Base-by-base conservation (phyloP, 192 early-diverging fungal species). In the Backusella psychrophila region DNA sequence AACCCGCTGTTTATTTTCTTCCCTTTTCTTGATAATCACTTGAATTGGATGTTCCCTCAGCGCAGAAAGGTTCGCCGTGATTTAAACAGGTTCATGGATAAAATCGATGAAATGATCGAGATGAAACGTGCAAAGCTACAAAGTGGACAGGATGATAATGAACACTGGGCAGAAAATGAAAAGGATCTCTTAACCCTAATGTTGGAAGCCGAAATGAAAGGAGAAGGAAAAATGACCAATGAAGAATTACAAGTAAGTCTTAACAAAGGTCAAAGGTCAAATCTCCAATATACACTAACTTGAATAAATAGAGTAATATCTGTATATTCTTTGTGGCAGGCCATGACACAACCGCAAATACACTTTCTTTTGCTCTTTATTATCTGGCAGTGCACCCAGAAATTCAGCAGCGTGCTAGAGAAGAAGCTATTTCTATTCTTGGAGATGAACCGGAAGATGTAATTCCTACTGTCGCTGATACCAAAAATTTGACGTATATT, bases 191-290 rank as follows among this genome's bases (percentile, higher is more conserved):
- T 89, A 29, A 84, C 88, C 11, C 77, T 89, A 70, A 83, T 89
- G 85, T 71, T 89, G 29, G 85, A 89, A 72, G 84, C 85, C 38
- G 75, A 67, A 31, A 41, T 66, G 29, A 67, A 67, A 6, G 80
- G 84, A 75, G 76, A 86, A 49, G 72, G 84, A 42, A 78, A 81
- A 36, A 84, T 79, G 74, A 78, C 84, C 42, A 23, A 44, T 63
- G 72, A 74, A 26, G 41, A 74, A 49, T 35, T 33, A 29, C 12
- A 84, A 86, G 74, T 83, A 76, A 83, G 85, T 73, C 75, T 87
- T 23, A 85, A 85, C 77, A 88, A 83, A 78, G 33, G 33, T 78
- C 77, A 88, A 83, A 78, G 33, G 33, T 78, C 87, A n/a, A 83
- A 85, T 33, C 83, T 85, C n/a, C 36, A 49, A 19, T 67, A 4